A percentile compares a stretch with the other conserved stretches of the same genome.
Evolutionary conservation across 768 basidiomycete species (phyloP).

Genomic region (Trametes cingulata): DNA sequence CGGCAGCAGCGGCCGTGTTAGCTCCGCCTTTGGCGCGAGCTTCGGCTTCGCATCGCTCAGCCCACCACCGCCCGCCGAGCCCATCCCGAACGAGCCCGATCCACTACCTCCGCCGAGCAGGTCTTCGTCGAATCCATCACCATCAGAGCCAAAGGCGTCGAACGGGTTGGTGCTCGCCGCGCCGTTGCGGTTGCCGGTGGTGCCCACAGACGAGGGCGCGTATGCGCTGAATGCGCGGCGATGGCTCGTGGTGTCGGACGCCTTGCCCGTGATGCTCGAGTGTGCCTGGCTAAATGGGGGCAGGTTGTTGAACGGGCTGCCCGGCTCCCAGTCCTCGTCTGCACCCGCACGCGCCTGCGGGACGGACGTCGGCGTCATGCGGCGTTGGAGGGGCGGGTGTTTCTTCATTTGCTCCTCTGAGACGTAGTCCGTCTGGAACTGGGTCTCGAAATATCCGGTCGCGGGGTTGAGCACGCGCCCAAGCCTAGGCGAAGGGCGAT

Average conservation of each 20-base stretch:
- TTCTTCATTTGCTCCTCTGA: slow-evolving; percentile 33
- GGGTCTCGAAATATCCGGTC: slow-evolving; percentile 40
- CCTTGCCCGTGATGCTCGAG: slow-evolving; percentile 30
- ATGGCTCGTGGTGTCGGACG: slow-evolving; percentile 33
- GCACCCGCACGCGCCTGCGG: slow-evolving; percentile 8
- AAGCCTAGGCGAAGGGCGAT: slow-evolving; percentile 24
- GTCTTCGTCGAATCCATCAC: slow-evolving; percentile 16
- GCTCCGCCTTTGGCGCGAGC: slow-evolving; percentile 51
- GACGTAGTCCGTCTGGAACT: slow-evolving; percentile 47
- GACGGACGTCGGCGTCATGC: not conserved
- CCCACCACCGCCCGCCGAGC: slow-evolving; percentile 1
- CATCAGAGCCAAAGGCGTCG: slow-evolving; percentile 14
- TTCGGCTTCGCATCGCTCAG: slow-evolving; percentile 23
- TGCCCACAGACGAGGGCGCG: slow-evolving; percentile 18
- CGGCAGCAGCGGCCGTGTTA: slow-evolving; percentile 48
- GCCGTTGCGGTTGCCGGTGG: not conserved
- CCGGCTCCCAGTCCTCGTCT: slow-evolving; percentile 35
- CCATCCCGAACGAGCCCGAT: slow-evolving; percentile 8
- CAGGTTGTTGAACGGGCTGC: slow-evolving; percentile 37
- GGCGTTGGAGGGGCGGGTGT: slow-evolving; percentile 22
- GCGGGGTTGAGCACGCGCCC: slow-evolving; percentile 22
- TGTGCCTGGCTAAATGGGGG: slow-evolving; percentile 37
- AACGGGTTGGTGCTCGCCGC: slow-evolving; percentile 19
- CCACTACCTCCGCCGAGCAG: slow-evolving; percentile 13
- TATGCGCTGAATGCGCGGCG: slow-evolving; percentile 39